Evolutionary conservation across 345 rosid species (phyloP), one percentile per base, ranked within the genome.

Genomic region (Dovyalis caffra): DNA sequence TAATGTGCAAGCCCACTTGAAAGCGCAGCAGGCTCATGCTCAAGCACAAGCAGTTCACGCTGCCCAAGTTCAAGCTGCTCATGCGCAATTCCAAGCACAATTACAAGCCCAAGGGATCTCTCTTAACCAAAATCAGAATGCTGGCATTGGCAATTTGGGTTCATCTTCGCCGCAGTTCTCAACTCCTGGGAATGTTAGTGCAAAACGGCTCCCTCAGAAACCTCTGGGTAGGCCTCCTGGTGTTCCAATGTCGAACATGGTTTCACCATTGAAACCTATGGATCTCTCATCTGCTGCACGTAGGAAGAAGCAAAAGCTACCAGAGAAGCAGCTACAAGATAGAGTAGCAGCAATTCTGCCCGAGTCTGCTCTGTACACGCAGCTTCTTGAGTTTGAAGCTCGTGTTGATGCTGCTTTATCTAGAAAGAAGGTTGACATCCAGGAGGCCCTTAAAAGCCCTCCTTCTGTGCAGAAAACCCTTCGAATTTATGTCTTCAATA

Each of bases 341-440:
- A 87, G 96, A 62, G 98, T 93, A 73, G 99, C 97, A 2, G 97
- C 98, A 0, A 90, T 95, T 86, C 87, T 95, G 61, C 99, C 99
- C 0, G 99, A 95, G 82, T 95, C 99, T 60, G 96, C 96, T 67
- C 77, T 95, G 73, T 95, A 95, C 77, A 95, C 99, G 8, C 99
- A 95, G 84, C 97, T 95, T 75, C 94, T 95, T 57, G 99, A 95
- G 86, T 95, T 93, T 70, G 99, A 95, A 85, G 74, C 95, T 70
- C 91, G 96, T 20, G 95, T 91, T 7, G 98, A 95, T 88, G 88
- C 97, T 78, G 99, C 98, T 40, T 84, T 95, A 57, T 74, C 87
- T 32, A 88, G 97, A 78, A 93, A 95, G 91, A 95, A 91, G 81
- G 90, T 90, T 62, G 99, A 95, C 80, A 95, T 95, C 71, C 99